Evolutionary conservation across 75 land plant genomes (phyloP), one percentile per base, ranked within the genome.

Genomic region (Gnetum montanum): DNA sequence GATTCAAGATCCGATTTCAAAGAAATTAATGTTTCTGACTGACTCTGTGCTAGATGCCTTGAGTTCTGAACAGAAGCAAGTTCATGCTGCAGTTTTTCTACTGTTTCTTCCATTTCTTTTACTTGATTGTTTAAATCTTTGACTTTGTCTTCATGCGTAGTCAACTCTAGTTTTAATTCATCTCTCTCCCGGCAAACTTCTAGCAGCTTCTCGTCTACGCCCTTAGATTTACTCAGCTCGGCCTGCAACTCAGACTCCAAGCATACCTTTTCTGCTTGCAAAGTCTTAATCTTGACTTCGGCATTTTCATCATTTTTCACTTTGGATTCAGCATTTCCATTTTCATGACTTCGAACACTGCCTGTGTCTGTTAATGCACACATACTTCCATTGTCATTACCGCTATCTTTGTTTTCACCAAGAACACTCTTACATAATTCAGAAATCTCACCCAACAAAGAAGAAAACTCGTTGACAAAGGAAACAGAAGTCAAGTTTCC

Each of bases 21-120:
- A 41, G 73, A 82, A 43, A 79, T 70, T 74, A 81, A 69, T 24
- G 73, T 74, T 51, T 76, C 72, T 38, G 80, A 67, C 66, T 76
- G 77, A 48, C 84, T 84, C 46, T 80, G 82, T 31, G 77, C 68
- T 50, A 76, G 56, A 25, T 67, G 54, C 28, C 74, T 76, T 27
- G 76, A 61, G 49, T 68, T 66, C 57, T 75, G 64, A 54, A 71
- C 45, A 24, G 74, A 56, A 28, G 79, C 52, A 53, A 87, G 73
- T 34, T 78, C 74, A 29, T 65, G 60, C 54, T 66, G 69, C 18
- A 74, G 56, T 18, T 74, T 80, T 27, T 44, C 62, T 16, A 83
- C 48, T 49, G 56, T 68, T 40, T 68, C 49, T 62, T 82, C 91
- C 8, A 71, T 64, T 60, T 82, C 84, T 34, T n/a, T 38, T 47